Base-by-base conservation (phyloP, 345 rosid genomes). In the Pugionium dolabratum region DNA sequence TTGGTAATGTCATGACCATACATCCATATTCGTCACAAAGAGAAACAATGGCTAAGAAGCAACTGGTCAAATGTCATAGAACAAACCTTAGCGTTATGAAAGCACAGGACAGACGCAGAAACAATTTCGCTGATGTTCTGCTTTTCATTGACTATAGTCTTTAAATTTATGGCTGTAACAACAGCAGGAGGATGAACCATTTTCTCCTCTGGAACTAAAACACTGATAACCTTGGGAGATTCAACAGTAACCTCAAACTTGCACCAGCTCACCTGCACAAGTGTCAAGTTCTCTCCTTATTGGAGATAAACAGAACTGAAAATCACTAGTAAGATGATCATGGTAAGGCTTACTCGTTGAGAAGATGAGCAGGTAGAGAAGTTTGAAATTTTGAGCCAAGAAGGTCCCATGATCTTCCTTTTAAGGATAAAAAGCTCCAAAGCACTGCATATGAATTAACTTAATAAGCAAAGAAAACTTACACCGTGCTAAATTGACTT, bases 61-160 rank as follows among this genome's bases (percentile, higher is more conserved):
- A 47, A 18, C n/a, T 60, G 33, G n/a, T 60, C 37, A 49, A 47
- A 52, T 73, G 72, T 36, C 59, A 26, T 44, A 61, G 41, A 67
- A 77, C 88, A 73, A 75, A 94, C 99, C 99, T 94, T 94, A 59
- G 97, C 95, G 74, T 81, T 88, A 79, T 85, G 95, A 84, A 90
- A 88, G 77, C 95, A 79, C 75, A 94, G 79, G 58, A 90, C 80
- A 78, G 99, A 94, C 41, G 91, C 99, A 64, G 95, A 86, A 48
- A 90, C 88, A 68, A 94, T 80, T 78, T 94, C 99, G 73, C 88
- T 88, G 41, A 74, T 79, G 78, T 84, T 86, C 79, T 86, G 88
- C 83, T 85, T 94, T 59, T 82, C 88, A 68, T 90, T 94, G 72
- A 84, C 64, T 56, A 86, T 54, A 53, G 96, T 94, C 82, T 94